Base-by-base conservation (phyloP, 805 yeast species). In the Schizosaccharomyces osmophilus region DNA sequence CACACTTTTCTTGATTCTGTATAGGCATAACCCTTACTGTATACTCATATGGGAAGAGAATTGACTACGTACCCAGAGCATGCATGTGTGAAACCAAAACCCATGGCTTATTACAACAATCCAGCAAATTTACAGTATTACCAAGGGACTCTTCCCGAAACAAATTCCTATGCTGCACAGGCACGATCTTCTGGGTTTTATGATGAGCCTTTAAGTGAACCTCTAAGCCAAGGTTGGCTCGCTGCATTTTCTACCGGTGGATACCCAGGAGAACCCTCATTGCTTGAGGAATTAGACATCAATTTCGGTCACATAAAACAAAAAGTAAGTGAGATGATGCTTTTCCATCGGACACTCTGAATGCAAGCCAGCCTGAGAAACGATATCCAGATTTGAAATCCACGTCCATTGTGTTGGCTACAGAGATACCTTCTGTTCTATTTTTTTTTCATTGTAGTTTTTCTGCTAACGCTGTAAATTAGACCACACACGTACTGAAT, bases 211-310 rank as follows among this genome's bases (percentile, higher is more conserved):
- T 77, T 87, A 0, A 74, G 81, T 0, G 57, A 51, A 51, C 36
- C 31, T 5, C n/a, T 51, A 29, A 19, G 31, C 5, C 31, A 51
- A 57, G 98, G 98, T 0, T 69, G 88, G 59, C 71, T 94, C 4
- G 95, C 96, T 3, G 98, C 97, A 0, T 83, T 93, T 68, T 86
- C 96, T 1, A 85, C 96, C 0, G 77, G 84, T 0, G 98, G 98
- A 0, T 93, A 93, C 69, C 82, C 95, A 0, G 90, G 88, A n/a
- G 98, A 93, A 71, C 89, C 95, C 0, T 88, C 97, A 2, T 74
- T 93, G 58, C 74, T 93, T 61, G 95, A 93, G 69, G 70, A 93
- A 69, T 72, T 93, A 31, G 98, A 97, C 2, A 86, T 93, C 69
- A 89, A 93, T 71, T 93, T 93, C 68, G 78, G 77, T 51, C 97